Base-by-base conservation (phyloP, 2,329 filamentous ascomycete species). In the Scleromitrula shiraiana region DNA sequence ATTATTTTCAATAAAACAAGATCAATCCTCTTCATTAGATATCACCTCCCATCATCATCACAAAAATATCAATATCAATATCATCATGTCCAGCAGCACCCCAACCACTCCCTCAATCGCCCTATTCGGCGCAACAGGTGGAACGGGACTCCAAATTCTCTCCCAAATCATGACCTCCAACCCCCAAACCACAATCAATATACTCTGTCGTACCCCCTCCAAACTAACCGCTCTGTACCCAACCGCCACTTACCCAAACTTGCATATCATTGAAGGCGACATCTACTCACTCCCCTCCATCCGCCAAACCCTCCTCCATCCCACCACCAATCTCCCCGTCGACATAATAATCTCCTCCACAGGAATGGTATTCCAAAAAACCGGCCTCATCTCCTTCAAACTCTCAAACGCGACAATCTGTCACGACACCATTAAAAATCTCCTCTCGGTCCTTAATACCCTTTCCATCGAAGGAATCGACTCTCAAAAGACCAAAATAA, bases 71-170 rank as follows among this genome's bases (percentile, higher is more conserved):
- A 6, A 35, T 20, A 5, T 5, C 32, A 14, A 33, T 15, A 33
- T 33, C 15, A 36, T 10, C 7, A 36, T 36, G 33, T 36, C 33
- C 7, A 8, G 7, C 17, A 2, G 14, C 14, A 35, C 9, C 15
- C 19, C 41, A 7, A 37, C 19, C 20, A n/a, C n/a, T n/a, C 43
- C 43, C 24, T 46, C 43, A 4, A 39, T 46, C 9, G 36, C 33
- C 24, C 29, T 46, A 17, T 46, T 46, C 8, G 43, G 43, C n/a
- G 33, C 43, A 17, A 46, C 43, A 7, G 43, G 43, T 23, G 36
- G 35, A 5, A 46, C 43, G 6, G 43, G 43, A 2, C 42, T 45
- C 8, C 7, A 6, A 30, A 15, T 44, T 12, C 43, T 46, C 33
- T 20, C 23, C 7, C 22, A 46, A 22, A 46, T 39, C 35, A 33